These are phyloP conservation scores for Exserohilum turcica DNA, from an alignment of 2,329 filamentous ascomycete genomes.

Conservation along the genomic window DNA sequence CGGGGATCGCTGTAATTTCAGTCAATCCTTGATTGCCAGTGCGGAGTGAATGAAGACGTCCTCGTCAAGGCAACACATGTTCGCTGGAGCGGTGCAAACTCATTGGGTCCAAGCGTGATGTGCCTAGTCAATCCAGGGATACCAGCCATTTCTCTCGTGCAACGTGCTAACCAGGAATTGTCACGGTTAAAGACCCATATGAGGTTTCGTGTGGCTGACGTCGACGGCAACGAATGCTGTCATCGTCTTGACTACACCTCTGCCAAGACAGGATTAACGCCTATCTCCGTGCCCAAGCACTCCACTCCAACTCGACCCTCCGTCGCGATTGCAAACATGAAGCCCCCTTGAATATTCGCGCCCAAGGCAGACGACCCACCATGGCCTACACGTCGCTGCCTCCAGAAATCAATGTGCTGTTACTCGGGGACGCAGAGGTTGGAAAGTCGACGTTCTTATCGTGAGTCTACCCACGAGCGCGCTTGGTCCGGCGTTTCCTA, in stretches of 20 bases:
- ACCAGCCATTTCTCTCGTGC: too few species aligned
- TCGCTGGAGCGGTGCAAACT: too few species aligned
- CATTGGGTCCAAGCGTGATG: too few species aligned
- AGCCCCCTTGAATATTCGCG: conserved; percentile 10
- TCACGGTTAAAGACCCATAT: too few species aligned
- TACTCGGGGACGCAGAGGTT: conserved; percentile 64
- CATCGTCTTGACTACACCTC: neutral
- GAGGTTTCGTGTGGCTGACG: neutral
- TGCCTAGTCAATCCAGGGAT: too few species aligned
- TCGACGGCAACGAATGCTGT: neutral
- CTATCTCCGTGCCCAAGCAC: conserved; percentile 12
- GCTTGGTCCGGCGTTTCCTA: neutral
- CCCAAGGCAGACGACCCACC: conserved; percentile 1
- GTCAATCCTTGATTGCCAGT: too few species aligned
- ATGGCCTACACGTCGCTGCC: conserved; percentile 30
- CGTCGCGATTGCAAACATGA: conserved; percentile 18
- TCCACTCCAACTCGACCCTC: neutral
- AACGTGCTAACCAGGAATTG: too few species aligned
- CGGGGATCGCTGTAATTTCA: too few species aligned
- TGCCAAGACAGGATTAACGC: conserved; percentile 15
- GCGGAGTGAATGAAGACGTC: too few species aligned
- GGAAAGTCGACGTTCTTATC: conserved; percentile 68
- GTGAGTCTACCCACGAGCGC: conserved; percentile 50
- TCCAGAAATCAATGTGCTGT: conserved; percentile 53
- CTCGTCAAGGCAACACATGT: too few species aligned